Percentiles rank a stretch among this genome's conserved stretches.
Conservation (phyloP, 331 rosid species). For the Cucumis variabilis region DNA sequence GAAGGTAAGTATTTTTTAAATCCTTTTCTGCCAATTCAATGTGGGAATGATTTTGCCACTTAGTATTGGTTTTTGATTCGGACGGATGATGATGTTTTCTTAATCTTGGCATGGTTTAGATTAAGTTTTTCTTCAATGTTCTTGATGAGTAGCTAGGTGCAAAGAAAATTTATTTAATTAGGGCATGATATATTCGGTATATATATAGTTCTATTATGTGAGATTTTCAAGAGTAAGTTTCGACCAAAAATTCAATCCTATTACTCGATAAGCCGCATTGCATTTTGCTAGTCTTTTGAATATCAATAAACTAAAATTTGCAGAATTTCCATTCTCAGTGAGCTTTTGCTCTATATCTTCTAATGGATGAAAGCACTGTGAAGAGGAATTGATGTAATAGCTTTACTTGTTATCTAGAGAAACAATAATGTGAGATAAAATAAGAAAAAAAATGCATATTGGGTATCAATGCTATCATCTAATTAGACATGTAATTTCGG, state of each 20-base stretch:
- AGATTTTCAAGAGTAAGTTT: not conserved
- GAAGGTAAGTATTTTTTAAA: constrained; percentile 50
- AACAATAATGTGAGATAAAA: no score
- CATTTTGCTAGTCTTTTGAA: not conserved
- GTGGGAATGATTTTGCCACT: no score
- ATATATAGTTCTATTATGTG: not conserved
- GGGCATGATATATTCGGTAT: not conserved
- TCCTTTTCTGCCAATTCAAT: not conserved
- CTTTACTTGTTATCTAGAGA: no score
- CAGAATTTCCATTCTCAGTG: no score
- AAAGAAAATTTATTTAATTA: not conserved
- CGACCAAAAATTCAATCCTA: not conserved
- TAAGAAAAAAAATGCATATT: no score
- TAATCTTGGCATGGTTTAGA: not conserved
- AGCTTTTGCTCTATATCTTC: no score
- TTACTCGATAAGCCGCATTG: not conserved
- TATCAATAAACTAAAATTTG: not conserved
- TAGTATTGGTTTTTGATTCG: not conserved
- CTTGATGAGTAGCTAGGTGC: not conserved
- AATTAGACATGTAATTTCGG: no score
- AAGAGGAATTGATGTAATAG: no score
- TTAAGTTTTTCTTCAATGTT: no score
- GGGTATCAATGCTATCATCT: no score
- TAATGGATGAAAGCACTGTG: no score
- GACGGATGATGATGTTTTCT: not conserved